Percentiles rank a stretch among this genome's conserved stretches.
Conservation (phyloP, 202 grass and related monocot genomes). For the Setaria italica region DNA sequence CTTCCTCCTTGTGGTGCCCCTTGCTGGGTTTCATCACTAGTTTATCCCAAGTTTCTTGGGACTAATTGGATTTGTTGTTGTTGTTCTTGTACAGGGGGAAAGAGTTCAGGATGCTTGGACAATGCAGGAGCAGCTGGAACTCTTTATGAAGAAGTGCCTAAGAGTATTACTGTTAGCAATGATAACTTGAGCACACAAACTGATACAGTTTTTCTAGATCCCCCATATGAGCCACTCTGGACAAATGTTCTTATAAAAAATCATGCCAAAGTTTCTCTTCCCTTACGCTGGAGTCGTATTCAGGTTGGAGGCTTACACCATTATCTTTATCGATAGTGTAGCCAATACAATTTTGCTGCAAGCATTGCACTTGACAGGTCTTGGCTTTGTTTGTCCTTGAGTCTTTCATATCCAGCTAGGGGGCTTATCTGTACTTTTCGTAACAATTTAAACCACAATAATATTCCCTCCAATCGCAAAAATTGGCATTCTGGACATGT, state of each 20-base stretch:
- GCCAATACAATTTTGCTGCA: slow-evolving; percentile 28
- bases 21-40: slow-evolving; percentile 14
- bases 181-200: slow-evolving; percentile 93
- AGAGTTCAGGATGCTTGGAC: slow-evolving; percentile 76
- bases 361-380: slow-evolving; percentile 2
- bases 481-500: not conserved
- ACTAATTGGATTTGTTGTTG: slow-evolving; percentile 12
- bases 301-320: slow-evolving; percentile 60
- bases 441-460: slow-evolving; percentile 11
- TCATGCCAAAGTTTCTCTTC: slow-evolving; percentile 93
- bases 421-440: slow-evolving; percentile 23
- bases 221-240: slow-evolving; percentile 93
- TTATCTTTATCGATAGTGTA: slow-evolving; percentile 17
- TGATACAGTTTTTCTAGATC: slow-evolving; percentile 90
- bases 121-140: slow-evolving; percentile 97
- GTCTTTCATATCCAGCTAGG: slow-evolving; percentile 17
- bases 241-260: slow-evolving; percentile 93
- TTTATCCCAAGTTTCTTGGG: not conserved
- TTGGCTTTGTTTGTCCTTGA: not conserved
- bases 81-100: slow-evolving; percentile 60
- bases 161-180: slow-evolving; percentile 94
- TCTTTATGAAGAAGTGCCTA: slow-evolving; percentile 95
- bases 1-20: not conserved
- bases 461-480: not conserved
- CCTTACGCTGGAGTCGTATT: slow-evolving; percentile 92